Evolutionary conservation across 306 rosid species (phyloP), one percentile per base, ranked within the genome.

Genomic region (Fagus sylvatica): DNA sequence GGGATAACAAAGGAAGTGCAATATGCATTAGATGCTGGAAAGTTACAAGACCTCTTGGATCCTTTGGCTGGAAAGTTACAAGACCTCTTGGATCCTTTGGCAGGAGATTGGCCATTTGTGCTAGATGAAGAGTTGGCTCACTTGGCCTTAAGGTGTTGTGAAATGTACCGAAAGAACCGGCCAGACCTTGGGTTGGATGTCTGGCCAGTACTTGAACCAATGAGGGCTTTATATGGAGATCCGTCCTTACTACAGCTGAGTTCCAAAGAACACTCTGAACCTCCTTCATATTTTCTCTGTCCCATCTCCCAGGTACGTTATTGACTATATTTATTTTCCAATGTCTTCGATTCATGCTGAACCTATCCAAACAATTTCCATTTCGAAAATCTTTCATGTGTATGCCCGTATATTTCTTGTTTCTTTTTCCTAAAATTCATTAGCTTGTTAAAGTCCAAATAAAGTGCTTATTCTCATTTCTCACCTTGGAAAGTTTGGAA

Each of bases 91-190:
- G 99, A 95, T 90, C 94, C 97, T 68, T 89, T 88, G 80, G 98
- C 94, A 15, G 99, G 99, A 78, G 93, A 88, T 30, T 93, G 98
- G 99, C 98, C 98, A 19, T 71, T 91, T 80, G 93, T 76, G 64
- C 86, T 77, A 78, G 98, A 93, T 10, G 93, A 87, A 68, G 85
- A 87, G 77, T 79, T 93, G 78, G 79, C 84, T 90, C 76, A 65
- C 68, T 73, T 95, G 86, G 99, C 98, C 53, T 74, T 95, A 60
- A 85, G 94, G 79, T 95, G 99, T 54, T 89, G 96, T 39, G 97
- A 88, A 74, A 78, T 86, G 83, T 80, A 78, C 55, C 81, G 90
- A n/a, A 86, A 74, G 79, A 82, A 11, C 74, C 82, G 99, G 61
- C 96, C 98, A 2, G 90, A 93, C 60, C 93, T 95, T 60, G 75